These are phyloP conservation scores for Penicillium sp. DNA, from an alignment of 2,329 filamentous ascomycete genomes.

Conservation along the genomic window DNA sequence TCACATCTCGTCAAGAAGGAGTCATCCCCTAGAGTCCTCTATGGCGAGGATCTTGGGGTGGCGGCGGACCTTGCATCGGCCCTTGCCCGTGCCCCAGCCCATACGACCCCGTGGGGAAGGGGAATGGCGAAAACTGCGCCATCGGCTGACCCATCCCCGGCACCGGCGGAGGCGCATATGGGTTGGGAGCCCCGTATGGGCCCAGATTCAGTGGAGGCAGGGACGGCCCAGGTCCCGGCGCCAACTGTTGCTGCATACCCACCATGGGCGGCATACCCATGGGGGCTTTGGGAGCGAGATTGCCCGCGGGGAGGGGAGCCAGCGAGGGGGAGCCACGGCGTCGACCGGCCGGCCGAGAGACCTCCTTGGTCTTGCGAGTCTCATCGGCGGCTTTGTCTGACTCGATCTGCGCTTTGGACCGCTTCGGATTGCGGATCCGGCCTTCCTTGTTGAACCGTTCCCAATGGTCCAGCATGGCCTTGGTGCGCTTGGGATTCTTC, in stretches of 20 bases:
- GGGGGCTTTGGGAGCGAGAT: constrained; percentile 19
- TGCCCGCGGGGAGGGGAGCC: constrained; percentile 15
- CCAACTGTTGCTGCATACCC: constrained; percentile 12
- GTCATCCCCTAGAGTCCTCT: constrained; percentile 2
- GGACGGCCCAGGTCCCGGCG: constrained; percentile 6
- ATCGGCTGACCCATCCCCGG: constrained; percentile 15
- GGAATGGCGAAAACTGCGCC: constrained; percentile 27
- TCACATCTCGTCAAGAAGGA: not conserved
- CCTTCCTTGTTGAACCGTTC: constrained; percentile 40
- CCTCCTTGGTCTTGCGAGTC: constrained; percentile 21
- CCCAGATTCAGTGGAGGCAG: constrained; percentile 15
- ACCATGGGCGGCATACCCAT: constrained; percentile 15
- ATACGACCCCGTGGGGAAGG: constrained; percentile 15
- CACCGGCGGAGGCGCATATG: constrained; percentile 13
- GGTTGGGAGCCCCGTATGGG: constrained; percentile 13
- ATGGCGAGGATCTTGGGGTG: constrained; percentile 1
- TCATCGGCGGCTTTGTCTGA: constrained; percentile 32
- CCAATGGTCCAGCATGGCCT: constrained; percentile 43
- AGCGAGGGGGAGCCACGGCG: constrained; percentile 22
- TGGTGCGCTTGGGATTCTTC: constrained; percentile 41
- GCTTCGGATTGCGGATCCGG: constrained; percentile 40
- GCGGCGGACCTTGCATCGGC: not conserved
- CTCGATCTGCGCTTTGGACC: constrained; percentile 41
- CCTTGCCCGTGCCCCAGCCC: not conserved
- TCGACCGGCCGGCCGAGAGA: constrained; percentile 21